A percentile compares a stretch with the other conserved stretches of the same genome.
phyloP scores from a whole-genome alignment of 495 filamentous ascomycete genomes.

The Trichoderma virens region DNA sequence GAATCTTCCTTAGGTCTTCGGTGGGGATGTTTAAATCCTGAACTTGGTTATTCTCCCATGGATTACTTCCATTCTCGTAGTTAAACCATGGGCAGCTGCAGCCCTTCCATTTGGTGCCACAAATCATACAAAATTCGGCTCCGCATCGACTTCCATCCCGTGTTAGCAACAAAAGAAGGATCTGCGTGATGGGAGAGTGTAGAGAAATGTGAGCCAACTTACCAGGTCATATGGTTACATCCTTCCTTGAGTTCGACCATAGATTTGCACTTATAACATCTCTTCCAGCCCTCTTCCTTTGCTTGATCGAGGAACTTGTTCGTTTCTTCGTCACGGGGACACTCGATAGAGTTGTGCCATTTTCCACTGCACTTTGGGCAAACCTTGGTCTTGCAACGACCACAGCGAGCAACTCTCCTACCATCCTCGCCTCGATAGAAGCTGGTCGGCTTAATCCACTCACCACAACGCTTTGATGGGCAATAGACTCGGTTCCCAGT shows the following conservation, averaged over 20 bases:
- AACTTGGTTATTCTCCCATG: not conserved
- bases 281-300: slow-evolving; percentile 65
- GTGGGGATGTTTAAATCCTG: not conserved
- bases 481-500: slow-evolving; percentile 71
- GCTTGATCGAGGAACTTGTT: slow-evolving; percentile 58
- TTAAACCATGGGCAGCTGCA: slow-evolving; percentile 79
- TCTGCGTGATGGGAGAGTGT: not conserved
- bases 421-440: slow-evolving; percentile 43
- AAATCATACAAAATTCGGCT: slow-evolving; percentile 78
- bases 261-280: slow-evolving; percentile 65
- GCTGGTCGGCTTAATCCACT: slow-evolving; percentile 64
- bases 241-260: slow-evolving; percentile 75
- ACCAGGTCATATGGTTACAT: slow-evolving; percentile 82
- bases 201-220: slow-evolving; percentile 23
- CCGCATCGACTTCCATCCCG: slow-evolving; percentile 54
- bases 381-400: slow-evolving; percentile 63
- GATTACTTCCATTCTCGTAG: slow-evolving; percentile 34
- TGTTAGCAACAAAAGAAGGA: not conserved
- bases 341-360: slow-evolving; percentile 61
- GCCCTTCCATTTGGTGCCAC: slow-evolving; percentile 69
- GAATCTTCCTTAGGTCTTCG: not conserved
- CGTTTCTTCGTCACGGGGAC: slow-evolving; percentile 63
- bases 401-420: slow-evolving; percentile 52
- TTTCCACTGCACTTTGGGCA: slow-evolving; percentile 63
- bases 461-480: slow-evolving; percentile 58